Evolutionary conservation across 2,329 filamentous ascomycete species (phyloP).

Genomic region (Fusarium solani-melongenae): DNA sequence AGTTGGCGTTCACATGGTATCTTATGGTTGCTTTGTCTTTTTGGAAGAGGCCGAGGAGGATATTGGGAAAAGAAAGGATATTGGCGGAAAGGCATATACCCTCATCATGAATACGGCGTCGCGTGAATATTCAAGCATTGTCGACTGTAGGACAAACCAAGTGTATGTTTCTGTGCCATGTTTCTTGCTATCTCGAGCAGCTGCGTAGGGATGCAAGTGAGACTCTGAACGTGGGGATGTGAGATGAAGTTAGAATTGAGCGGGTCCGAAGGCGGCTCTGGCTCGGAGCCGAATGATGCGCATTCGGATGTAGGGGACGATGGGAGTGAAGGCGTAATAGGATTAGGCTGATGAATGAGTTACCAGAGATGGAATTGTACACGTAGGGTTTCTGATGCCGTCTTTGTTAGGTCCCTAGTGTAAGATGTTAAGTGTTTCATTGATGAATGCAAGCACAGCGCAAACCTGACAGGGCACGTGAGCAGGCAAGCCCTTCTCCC

Average conservation of each 20-base stretch:
- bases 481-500: neutral
- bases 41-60: neutral
- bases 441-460: neutral
- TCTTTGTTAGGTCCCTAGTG: neutral
- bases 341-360: neutral
- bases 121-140: neutral
- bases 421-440: neutral
- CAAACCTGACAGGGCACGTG: neutral
- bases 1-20: conserved; percentile 3
- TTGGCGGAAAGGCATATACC: conserved; percentile 28
- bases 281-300: conserved; percentile 4
- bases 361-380: neutral
- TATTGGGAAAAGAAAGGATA: neutral
- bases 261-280: neutral
- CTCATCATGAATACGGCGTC: conserved; percentile 25
- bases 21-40: conserved; percentile 6
- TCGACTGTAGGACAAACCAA: neutral
- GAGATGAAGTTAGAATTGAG: neutral
- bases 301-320: neutral
- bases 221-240: neutral
- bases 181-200: neutral
- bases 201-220: neutral
- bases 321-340: neutral
- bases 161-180: neutral
- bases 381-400: neutral